Base-by-base conservation (phyloP, 2,329 filamentous ascomycete genomes). In the Alternaria arbusti region DNA sequence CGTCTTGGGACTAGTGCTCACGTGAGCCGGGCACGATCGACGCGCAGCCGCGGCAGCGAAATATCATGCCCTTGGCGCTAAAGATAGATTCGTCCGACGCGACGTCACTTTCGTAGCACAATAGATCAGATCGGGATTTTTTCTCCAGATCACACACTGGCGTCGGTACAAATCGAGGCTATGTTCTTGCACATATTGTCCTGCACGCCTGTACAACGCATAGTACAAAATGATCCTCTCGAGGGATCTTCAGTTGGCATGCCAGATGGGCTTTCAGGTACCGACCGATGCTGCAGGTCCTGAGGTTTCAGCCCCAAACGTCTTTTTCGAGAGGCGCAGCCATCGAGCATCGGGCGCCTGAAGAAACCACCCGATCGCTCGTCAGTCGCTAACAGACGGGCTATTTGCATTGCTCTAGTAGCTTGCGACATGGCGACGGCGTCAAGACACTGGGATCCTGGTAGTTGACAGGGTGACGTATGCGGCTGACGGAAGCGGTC, bases 281-380 rank as follows among this genome's bases (percentile, higher is more conserved):
- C 36, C 32, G 51, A 40, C 36, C 36, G 22, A 25, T 26, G 30
- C 51, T 54, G 51, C 51, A 45, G 23, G 52, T 25, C 22, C 25
- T 46, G n/a, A n/a, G 32, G 60, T 63, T 63, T 63, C 60, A 63
- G 56, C 49, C 56, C 59, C 60, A 63, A 54, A 63, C 60, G 56
- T 54, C 40, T 63, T 49, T 51, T 40, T 40, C 13, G 13, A 52
- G 11, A 40, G 49, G 28, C 49, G 45, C 45, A 57, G 22, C 2
- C n/a, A 20, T 44, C 26, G 54, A 20, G 22, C 57, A 15, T 30
- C 20, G 28, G 43, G 57, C 50, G 50, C 15, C 26, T 59, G 43
- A 49, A 46, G 43, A 52, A 22, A 52, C 13, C 30, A 40, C 36
- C 20, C 23, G 30, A 30, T 23, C 20, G 23, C 20, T 36, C 20